phyloP scores from a whole-genome alignment of 495 filamentous ascomycete genomes.

The Tuber microsphaerosporum region DNA sequence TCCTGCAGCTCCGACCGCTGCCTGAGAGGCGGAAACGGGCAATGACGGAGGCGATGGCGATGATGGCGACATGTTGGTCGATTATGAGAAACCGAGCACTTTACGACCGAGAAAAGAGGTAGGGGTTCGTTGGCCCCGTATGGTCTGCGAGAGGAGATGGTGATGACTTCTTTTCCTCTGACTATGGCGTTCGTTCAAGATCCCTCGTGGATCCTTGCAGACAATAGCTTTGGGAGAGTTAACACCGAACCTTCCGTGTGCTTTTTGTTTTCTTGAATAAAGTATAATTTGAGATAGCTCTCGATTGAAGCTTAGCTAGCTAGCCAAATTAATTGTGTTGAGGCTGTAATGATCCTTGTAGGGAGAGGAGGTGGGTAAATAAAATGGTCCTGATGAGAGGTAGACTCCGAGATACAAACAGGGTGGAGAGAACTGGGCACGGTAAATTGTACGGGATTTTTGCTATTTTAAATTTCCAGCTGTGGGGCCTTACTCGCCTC shows the following conservation, averaged over 20 bases:
- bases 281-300: neutral
- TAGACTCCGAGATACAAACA: neutral
- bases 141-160: neutral
- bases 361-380: neutral
- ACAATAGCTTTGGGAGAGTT: neutral
- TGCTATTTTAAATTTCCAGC: neutral
- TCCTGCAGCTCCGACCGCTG: conserved; percentile 16
- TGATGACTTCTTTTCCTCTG: neutral
- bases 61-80: conserved; percentile 24
- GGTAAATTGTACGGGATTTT: conserved; percentile 2
- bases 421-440: neutral
- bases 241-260: neutral
- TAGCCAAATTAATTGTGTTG: neutral
- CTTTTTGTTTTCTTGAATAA: neutral
- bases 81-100: neutral
- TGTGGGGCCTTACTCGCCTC: neutral
- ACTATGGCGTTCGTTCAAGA: neutral
- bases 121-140: neutral
- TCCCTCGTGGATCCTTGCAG: neutral
- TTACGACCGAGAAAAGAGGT: neutral
- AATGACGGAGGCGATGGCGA: conserved; percentile 18
- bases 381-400: neutral
- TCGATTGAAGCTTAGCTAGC: neutral
- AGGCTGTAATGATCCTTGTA: neutral
- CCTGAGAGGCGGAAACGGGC: conserved; percentile 6